Base-by-base conservation (phyloP, 192 early-diverging fungal genomes). In the Coemansia sp. region DNA sequence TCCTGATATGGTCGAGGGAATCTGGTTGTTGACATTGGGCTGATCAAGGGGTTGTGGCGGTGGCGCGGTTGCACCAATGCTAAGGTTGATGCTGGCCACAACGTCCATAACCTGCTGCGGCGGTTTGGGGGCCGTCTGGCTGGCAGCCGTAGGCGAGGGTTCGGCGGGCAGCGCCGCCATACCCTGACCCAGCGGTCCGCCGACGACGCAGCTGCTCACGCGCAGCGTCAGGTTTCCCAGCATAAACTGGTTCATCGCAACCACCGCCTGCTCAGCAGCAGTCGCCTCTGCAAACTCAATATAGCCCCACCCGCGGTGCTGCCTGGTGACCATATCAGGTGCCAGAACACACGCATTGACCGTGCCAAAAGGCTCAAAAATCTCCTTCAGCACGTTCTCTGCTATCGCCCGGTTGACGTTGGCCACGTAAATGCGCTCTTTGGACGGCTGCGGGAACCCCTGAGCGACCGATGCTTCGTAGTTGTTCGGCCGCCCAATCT, bases 401-500 rank as follows among this genome's bases (percentile, higher is more conserved):
- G 82, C 73, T 27, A 95, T 83, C 9, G 78, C 70, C 71, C 86
- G 84, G 47, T 90, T 89, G 53, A 95, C 81, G 55, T 93, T 95
- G 48, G 92, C 85, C 45, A 95, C 84, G 61, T 91, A 95, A 33
- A 95, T 81, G 43, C 91, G 86, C 45, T 80, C 71, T 4, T 75
- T 59, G 5, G 82, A 83, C 10, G 93, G 83, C 24, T 68, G 66
- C 25, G 89, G 85, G 24, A 92, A 71, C 6, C 81, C 84, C 41
- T 83, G 81, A 21, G 84, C 60, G 1, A 84, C 82, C 21, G 71
- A 74, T 17, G 79, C 62, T 44, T 82, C 85, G 71, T 86, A 95
- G 64, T 93, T 92, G 64, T 91, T 92, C 12, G 93, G 91, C 11
- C 92, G 73, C 5, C 91, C 89, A 27, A 95, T 91, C 69, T 87